A percentile compares a stretch with the other conserved stretches of the same genome.
Evolutionary conservation across 805 yeast genomes (phyloP).

Genomic region (Clavispora asparagi): DNA sequence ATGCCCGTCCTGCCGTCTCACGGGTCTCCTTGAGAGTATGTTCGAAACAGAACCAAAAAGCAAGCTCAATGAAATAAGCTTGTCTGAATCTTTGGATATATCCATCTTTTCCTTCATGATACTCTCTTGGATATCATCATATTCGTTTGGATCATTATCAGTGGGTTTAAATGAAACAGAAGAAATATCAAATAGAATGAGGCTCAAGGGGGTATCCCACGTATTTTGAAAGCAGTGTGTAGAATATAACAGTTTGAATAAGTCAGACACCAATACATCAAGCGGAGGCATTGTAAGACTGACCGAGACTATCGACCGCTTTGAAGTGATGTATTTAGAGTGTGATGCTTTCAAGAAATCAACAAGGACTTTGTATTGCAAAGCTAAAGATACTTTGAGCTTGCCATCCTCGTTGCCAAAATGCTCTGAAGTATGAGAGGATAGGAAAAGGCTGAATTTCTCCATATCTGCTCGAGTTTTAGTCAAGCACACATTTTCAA

Average conservation of each 20-base stretch:
- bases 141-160: conserved; percentile 9
- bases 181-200: conserved; percentile 41
- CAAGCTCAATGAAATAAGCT: conserved; percentile 27
- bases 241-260: conserved; percentile 30
- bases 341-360: conserved; percentile 11
- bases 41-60: conserved; percentile 35
- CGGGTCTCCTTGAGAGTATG: conserved; percentile 22
- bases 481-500: conserved; percentile 41
- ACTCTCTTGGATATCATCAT: conserved; percentile 17
- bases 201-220: conserved; percentile 38
- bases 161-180: conserved; percentile 20
- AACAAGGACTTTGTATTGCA: conserved; percentile 17
- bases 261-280: conserved; percentile 7
- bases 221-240: conserved; percentile 25
- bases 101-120: conserved; percentile 27
- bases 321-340: conserved; percentile 2
- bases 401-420: conserved; percentile 19
- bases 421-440: conserved; percentile 19
- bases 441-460: conserved; percentile 25
- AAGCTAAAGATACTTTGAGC: conserved; percentile 17
- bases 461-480: conserved; percentile 33
- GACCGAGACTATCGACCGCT: conserved; percentile 1
- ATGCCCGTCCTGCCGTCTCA: conserved; percentile 12
- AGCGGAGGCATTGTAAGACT: neutral
- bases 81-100: conserved; percentile 18